phyloP scores from a whole-genome alignment of 176 grass and related monocot species.

The Poa annua region DNA sequence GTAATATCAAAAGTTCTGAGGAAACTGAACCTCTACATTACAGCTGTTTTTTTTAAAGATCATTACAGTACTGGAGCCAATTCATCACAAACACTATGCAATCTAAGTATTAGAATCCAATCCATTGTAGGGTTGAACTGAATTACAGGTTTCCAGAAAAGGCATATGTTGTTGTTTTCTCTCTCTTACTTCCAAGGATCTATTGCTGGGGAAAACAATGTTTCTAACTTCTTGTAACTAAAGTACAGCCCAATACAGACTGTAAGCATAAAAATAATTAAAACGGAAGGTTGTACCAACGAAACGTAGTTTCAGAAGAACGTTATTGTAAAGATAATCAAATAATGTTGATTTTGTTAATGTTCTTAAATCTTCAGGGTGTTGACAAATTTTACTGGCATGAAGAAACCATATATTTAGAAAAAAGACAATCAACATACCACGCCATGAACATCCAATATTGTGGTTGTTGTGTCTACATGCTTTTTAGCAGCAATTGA shows the following conservation, averaged over 20 bases:
- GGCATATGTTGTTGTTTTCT: background rate
- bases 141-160: background rate
- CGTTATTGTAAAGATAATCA: constrained; percentile 17
- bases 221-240: constrained; percentile 15
- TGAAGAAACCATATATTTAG: constrained; percentile 38
- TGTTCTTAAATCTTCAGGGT: constrained; percentile 26
- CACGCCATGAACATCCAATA: constrained; percentile 97
- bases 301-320: constrained; percentile 10
- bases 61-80: background rate
- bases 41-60: background rate
- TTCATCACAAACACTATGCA: constrained; percentile 26
- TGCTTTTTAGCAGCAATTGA: constrained; percentile 91
- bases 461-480: constrained; percentile 88
- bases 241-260: background rate
- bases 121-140: background rate
- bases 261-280: background rate
- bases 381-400: constrained; percentile 1
- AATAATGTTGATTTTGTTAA: background rate
- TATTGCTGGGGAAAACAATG: constrained; percentile 8
- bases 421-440: constrained; percentile 53
- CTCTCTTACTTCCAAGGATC: constrained; percentile 17
- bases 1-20: constrained; percentile 18
- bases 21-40: background rate
- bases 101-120: constrained; percentile 31
- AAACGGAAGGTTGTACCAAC: constrained; percentile 6